Evolutionary conservation across 1,284 basidiomycete genomes (phyloP).

Genomic region (Leccinum griseonigrum): DNA sequence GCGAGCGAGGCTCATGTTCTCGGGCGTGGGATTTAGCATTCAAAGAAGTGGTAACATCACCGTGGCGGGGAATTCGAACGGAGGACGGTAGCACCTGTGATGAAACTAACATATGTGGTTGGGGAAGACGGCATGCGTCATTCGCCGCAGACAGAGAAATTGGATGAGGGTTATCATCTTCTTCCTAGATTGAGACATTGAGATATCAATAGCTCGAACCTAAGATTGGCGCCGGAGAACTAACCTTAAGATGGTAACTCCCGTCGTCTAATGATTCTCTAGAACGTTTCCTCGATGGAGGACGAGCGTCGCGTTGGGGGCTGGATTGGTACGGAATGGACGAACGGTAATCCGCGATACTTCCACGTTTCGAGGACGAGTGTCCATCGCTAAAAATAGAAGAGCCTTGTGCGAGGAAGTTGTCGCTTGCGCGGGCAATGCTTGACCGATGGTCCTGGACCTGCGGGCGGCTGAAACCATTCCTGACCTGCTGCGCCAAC

Average conservation of each 20-base stretch:
- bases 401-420: constrained; percentile 34
- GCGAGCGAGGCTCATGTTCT: constrained; percentile 22
- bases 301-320: constrained; percentile 19
- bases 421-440: constrained; percentile 35
- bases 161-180: constrained; percentile 20
- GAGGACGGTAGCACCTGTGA: constrained; percentile 21
- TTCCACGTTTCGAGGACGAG: constrained; percentile 21
- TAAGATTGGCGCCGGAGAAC: constrained; percentile 32
- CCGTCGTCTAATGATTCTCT: constrained; percentile 32
- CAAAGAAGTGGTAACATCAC: constrained; percentile 10
- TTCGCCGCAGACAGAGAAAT: constrained; percentile 21
- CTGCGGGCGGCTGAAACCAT: constrained; percentile 20
- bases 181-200: constrained; percentile 28
- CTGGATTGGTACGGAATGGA: constrained; percentile 16
- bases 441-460: constrained; percentile 34
- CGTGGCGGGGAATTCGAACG: constrained; percentile 18
- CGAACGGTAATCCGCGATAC: constrained; percentile 20
- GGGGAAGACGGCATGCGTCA: constrained; percentile 27
- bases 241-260: constrained; percentile 33
- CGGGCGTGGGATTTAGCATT: constrained; percentile 16
- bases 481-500: constrained; percentile 24
- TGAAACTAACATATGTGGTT: constrained; percentile 24
- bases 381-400: constrained; percentile 31
- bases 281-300: constrained; percentile 35
- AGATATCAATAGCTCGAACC: constrained; percentile 25